Evolutionary conservation across 495 filamentous ascomycete genomes (phyloP), one percentile per base, ranked within the genome.

Genomic region (Penicillium crystallinum): DNA sequence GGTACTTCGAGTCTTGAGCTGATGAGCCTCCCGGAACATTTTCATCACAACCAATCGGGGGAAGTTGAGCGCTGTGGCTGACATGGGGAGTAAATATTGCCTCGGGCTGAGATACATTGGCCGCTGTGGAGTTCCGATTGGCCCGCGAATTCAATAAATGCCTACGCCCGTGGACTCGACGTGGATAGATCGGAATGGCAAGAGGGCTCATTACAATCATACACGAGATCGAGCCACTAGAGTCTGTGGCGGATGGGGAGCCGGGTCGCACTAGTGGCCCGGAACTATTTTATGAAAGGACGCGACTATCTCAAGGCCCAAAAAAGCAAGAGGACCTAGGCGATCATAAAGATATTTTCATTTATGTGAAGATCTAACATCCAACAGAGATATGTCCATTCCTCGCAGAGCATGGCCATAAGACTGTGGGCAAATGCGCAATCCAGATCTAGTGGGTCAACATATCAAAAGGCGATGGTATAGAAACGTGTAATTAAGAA

Each of bases 401-500:
- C 23, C 50, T 40, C 36, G 29, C 41, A 25, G 27, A 41, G 31
- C 29, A 53, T 31, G 30, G 23, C 47, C 46, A 47, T 52, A 25
- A 35, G 25, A 56, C 25, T 18, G 15, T 15, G 29, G 49, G 53
- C 47, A 53, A 25, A 37, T 19, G 33, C 22, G 34, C 46, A 48
- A 23, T 27, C 43, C 48, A 49, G 34, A 31, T 58, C 48, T 56
- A 58, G 50, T 37, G 35, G 47, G 40, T 54, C 33, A 58, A 59
- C 51, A 56, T 47, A 40, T 60, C 46, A 50, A 47, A 36, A 41
- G 22, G 46, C 23, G 52, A 54, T 63, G 59, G 59, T 65, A 65
- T 65, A 65, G 49, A 62, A 62, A 63, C 50, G 34, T 44, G 46
- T 30, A 59, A 41, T 52, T 31, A 57, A 53, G 40, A 21, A 23